Base-by-base conservation (phyloP, 2,329 filamentous ascomycete genomes). In the Fusarium oxysporum region DNA sequence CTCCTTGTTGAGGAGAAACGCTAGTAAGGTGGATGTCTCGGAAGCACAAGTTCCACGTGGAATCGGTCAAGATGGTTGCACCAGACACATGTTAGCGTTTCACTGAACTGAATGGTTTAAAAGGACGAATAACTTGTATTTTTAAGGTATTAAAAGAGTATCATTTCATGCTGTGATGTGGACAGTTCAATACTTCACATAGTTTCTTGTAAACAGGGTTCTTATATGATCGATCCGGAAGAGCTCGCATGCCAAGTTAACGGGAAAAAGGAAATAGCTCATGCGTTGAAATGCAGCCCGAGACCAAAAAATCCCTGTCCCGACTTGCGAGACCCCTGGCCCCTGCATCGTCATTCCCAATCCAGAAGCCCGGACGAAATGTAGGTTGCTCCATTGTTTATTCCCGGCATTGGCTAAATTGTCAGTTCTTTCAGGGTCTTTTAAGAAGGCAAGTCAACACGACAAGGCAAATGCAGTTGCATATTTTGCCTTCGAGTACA, bases 31-130 rank as follows among this genome's bases (percentile, higher is more conserved):
- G 55, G 59, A 70, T 71, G 62, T 69, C 50, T 72, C 69, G 63
- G 63, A 48, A 60, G 38, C 43, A 57, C 33, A 45, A 53, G 38
- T 64, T 35, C 73, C 73, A 75, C 73, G 73, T 75, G 73, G 70
- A 74, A 62, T 62, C 23, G 59, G 62, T 40, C 41, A 56, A 68
- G 59, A 76, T 69, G 64, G 59, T 65, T 58, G 59, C 56, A 63
- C 55, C 35, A 40, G 60, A 51, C 23, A 60, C 55, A 57, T 54
- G 33, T 58, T 50, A 54, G 64, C 64, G 59, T 56, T 40, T 13
- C 6, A 51, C 14, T 12, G 7, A 54, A 28, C 33, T 54, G 1
- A 38, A 53, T 28, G 16, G 19, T 37, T 28, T n/a, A 28, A 38
- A n/a, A n/a, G 10, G 50, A 38, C 17, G 13, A 16, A 53, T n/a